phyloP scores from a whole-genome alignment of 441 rosid genomes.

The California macrophylla region DNA sequence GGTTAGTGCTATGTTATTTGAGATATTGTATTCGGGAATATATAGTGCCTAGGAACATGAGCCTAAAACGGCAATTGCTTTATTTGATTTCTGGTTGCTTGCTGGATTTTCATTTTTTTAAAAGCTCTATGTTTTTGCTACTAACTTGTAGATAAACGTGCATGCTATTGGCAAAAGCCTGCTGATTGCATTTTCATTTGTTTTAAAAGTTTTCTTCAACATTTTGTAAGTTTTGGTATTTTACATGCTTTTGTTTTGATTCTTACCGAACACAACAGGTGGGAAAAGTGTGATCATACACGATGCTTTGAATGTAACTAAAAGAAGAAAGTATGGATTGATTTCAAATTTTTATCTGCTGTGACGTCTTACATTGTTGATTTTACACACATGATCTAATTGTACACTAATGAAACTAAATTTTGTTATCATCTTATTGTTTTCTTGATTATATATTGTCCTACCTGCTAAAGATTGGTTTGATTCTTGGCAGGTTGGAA shows the following conservation, averaged over 20 bases:
- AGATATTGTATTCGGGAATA: neutral
- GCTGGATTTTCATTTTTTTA: neutral
- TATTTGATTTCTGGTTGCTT: neutral
- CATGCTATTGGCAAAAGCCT: neutral
- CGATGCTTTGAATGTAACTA: neutral
- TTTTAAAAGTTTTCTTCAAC: neutral
- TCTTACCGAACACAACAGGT: neutral
- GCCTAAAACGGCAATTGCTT: neutral
- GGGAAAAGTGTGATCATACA: neutral
- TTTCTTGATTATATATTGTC: neutral
- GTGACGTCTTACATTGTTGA: neutral
- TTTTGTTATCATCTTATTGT: neutral
- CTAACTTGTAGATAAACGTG: neutral
- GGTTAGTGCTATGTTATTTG: neutral
- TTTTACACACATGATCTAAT: neutral
- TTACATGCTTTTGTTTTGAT: neutral
- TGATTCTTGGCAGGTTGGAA: constrained; percentile 78
- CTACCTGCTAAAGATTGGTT: constrained; percentile 12
- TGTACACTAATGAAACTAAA: neutral
- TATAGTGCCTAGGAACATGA: neutral
- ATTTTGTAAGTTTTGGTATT: neutral
- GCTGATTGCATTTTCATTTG: neutral
- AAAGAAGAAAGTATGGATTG: neutral
- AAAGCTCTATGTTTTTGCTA: neutral
- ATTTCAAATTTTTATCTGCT: neutral